These are phyloP conservation scores for Colletotrichum australisinense DNA, from an alignment of 2,329 filamentous ascomycete species.

Conservation along the genomic window DNA sequence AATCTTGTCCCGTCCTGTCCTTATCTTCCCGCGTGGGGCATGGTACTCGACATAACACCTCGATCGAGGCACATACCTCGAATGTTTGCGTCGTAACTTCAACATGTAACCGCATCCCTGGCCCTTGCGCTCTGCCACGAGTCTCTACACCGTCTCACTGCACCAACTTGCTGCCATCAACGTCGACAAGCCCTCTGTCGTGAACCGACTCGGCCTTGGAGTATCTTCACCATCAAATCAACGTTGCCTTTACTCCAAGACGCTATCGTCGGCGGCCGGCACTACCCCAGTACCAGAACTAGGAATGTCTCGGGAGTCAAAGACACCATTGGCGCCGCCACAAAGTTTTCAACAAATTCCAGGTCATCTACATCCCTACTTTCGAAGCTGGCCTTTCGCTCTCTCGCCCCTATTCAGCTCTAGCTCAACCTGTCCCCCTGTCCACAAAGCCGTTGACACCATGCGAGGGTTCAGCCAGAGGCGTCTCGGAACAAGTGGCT, in stretches of 20 bases:
- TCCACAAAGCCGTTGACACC: background rate
- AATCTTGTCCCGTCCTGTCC: background rate
- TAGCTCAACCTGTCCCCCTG: conserved; percentile 1
- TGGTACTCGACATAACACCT: background rate
- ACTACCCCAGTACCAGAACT: background rate
- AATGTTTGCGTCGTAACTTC: conserved; percentile 8
- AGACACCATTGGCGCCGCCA: conserved; percentile 1
- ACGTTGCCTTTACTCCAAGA: background rate
- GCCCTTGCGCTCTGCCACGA: conserved; percentile 21
- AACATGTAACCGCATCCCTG: background rate
- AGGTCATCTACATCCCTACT: background rate
- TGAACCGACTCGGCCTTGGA: background rate
- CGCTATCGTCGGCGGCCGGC: background rate
- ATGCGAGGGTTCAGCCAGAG: background rate
- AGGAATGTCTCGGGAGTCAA: conserved; percentile 23
- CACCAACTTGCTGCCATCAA: background rate
- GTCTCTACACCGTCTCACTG: conserved; percentile 13
- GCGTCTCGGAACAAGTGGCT: background rate
- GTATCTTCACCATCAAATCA: background rate
- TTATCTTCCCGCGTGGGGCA: background rate
- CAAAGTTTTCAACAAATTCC: conserved; percentile 10
- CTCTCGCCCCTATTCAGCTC: conserved; percentile 14
- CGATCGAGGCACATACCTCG: background rate
- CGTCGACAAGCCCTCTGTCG: background rate
- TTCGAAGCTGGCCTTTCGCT: conserved; percentile 3